These are phyloP conservation scores for Metarhizium rileyi DNA, from an alignment of 2,329 filamentous ascomycete genomes.

Conservation along the genomic window DNA sequence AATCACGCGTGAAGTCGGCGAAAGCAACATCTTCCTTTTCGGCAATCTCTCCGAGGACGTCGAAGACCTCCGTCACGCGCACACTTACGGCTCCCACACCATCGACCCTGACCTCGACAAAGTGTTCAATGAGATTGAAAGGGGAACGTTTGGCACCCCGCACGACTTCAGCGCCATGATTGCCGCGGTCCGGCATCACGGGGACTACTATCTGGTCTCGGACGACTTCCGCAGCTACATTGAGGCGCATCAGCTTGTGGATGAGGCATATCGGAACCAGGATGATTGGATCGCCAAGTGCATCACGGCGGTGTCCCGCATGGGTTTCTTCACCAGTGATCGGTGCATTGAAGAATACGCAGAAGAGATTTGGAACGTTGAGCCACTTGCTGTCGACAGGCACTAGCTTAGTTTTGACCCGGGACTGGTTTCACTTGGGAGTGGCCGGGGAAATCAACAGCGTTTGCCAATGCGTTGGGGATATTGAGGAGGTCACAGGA, in stretches of 20 bases:
- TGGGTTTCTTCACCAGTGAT: conserved; percentile 97
- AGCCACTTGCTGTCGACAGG: conserved; percentile 52
- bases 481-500: neutral
- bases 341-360: conserved; percentile 96
- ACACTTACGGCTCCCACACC: conserved; percentile 72
- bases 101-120: conserved; percentile 67
- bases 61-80: conserved; percentile 84
- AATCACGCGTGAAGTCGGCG: conserved; percentile 93
- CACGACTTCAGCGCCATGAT: conserved; percentile 74
- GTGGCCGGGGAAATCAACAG: neutral
- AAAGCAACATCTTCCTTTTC: conserved; percentile 97
- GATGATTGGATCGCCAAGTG: conserved; percentile 88
- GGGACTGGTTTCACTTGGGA: neutral
- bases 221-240: conserved; percentile 96
- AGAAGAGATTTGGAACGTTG: conserved; percentile 93
- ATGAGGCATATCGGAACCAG: conserved; percentile 84
- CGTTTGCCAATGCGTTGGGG: neutral
- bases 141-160: conserved; percentile 70
- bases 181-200: conserved; percentile 78
- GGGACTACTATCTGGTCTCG: conserved; percentile 95
- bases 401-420: neutral
- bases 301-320: conserved; percentile 78
- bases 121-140: conserved; percentile 78
- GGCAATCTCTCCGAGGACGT: conserved; percentile 94
- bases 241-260: conserved; percentile 81